Conservation (phyloP, 139 green algal species). For the Chlorella sp. region DNA sequence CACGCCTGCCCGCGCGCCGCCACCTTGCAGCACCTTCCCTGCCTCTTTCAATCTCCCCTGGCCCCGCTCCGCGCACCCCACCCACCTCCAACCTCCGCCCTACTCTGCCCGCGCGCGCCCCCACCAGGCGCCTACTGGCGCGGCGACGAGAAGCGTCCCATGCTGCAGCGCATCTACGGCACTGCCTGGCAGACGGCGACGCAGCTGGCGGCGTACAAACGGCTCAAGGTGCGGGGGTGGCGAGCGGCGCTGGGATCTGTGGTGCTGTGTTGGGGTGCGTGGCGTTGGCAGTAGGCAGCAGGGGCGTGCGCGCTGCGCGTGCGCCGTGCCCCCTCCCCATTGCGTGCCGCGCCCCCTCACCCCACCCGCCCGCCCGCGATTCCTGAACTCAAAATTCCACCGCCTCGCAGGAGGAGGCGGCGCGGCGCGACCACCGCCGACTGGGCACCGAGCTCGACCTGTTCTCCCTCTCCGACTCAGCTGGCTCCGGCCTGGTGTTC, state of each 20-base stretch:
- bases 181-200: slow-evolving; percentile 85
- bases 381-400: background rate
- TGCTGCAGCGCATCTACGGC: slow-evolving; percentile 95
- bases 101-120: no score
- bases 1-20: no score
- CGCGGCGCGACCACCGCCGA: slow-evolving; percentile 88
- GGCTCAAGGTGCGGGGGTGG: slow-evolving; percentile 78
- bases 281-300: no score
- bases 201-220: slow-evolving; percentile 80
- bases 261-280: no score
- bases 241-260: no score
- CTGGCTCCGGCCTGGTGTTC: slow-evolving; percentile 92
- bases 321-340: background rate
- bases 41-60: no score
- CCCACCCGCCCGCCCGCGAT: background rate
- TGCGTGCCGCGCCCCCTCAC: background rate
- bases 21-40: no score
- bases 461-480: slow-evolving; percentile 86
- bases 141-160: slow-evolving; percentile 85
- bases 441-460: slow-evolving; percentile 92
- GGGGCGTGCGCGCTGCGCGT: no score
- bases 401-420: slow-evolving; percentile 59
- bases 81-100: no score
- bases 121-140: slow-evolving; percentile 89
- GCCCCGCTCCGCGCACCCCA: no score